Percentiles rank a stretch among this genome's conserved stretches.
These are phyloP conservation scores for Macrophomina pseudophaseolina DNA, from an alignment of 2,329 filamentous ascomycete genomes.

Conservation along the genomic window DNA sequence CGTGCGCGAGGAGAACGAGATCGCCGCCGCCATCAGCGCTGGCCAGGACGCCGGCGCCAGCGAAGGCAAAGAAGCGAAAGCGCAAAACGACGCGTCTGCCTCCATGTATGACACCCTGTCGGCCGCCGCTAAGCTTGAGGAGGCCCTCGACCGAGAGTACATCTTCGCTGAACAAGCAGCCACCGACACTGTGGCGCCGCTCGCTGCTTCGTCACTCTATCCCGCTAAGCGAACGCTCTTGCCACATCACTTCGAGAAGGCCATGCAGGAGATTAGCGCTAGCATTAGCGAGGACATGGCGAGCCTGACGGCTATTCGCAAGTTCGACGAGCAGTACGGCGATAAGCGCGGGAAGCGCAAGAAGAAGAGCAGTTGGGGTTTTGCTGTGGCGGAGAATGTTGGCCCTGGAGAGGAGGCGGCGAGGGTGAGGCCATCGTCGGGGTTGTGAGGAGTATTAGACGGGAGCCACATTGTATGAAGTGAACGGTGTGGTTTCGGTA, in stretches of 20 bases:
- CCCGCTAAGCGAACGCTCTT: conserved; percentile 63
- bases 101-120: neutral
- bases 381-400: conserved; percentile 41
- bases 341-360: conserved; percentile 73
- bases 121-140: too few relatives aligned
- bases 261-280: conserved; percentile 85
- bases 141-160: too few relatives aligned
- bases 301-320: conserved; percentile 81
- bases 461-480: too few relatives aligned
- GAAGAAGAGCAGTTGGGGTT: conserved; percentile 60
- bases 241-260: conserved; percentile 78
- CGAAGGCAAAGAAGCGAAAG: too few relatives aligned
- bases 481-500: too few relatives aligned
- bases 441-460: neutral
- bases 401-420: conserved; percentile 38
- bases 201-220: conserved; percentile 30
- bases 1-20: conserved; percentile 72
- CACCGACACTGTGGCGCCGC: too few relatives aligned
- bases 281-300: conserved; percentile 95
- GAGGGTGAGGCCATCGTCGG: conserved; percentile 35
- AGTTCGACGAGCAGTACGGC: conserved; percentile 95
- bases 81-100: neutral
- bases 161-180: too few relatives aligned
- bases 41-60: neutral
- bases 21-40: conserved; percentile 16